Base-by-base conservation (phyloP, 176 grass and related monocot species). In the Chloris gayana region DNA sequence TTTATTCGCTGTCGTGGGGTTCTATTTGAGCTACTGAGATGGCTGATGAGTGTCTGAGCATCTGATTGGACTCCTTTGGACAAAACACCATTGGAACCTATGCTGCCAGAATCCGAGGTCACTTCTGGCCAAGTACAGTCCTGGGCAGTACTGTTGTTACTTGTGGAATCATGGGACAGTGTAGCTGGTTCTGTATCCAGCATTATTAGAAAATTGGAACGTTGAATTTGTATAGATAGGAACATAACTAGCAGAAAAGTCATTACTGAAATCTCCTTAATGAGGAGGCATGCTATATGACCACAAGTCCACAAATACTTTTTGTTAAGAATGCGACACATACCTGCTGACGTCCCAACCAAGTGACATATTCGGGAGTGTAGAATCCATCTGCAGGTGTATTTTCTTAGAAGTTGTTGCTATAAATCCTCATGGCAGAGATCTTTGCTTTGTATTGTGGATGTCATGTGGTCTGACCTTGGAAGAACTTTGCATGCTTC, bases 61-160 rank as follows among this genome's bases (percentile, higher is more conserved):
- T 76, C 31, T 67, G 82, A 89, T 89, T 85, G 71, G 45, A 85
- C 77, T 8, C 58, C 38, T 81, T 47, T 82, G 82, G 77, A 82
- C 83, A 70, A 77, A 71, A 77, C 65, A 85, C 59, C 66, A 68
- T 7, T 22, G 74, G 78, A 89, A 78, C 49, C 78, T 47, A 78
- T 89, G 72, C 87, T 82, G 31, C 56, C 14, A 78, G 60, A 89
- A 82, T 85, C 67, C 73, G 5, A 53, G 68, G 38, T 77, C 67
- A 73, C 27, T 67, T 82, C 50, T 78, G 31, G 22, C 25, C n/a
- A 73, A 73, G 60, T 82, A 72, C 83, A 34, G 67, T 82, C n/a
- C 49, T 78, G 14, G 68, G 42, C 8, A 18, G 78, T 67, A 81
- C 46, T 77, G 31, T 71, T 85, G 50, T 24, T 86, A 74, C 38